Percentiles rank a stretch among this genome's conserved stretches.
Conservation (phyloP, 441 rosid genomes). For the Raphanus hybrid region DNA sequence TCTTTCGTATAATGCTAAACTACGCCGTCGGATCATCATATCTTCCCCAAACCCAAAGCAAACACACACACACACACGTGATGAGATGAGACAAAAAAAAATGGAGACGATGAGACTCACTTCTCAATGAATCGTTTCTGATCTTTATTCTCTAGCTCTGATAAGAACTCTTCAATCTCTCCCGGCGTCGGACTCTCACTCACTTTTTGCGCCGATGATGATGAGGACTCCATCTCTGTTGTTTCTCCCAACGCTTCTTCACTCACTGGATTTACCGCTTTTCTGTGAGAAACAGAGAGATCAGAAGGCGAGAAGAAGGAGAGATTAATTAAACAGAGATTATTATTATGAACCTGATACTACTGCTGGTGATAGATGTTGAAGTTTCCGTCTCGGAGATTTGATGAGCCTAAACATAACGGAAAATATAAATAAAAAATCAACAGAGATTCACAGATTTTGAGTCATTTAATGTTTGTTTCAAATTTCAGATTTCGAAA, state of each 20-base stretch:
- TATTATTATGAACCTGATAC: neutral
- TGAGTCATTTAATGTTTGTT: neutral
- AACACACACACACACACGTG: slow-evolving; percentile 13
- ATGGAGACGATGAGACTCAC: slow-evolving; percentile 44
- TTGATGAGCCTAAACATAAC: slow-evolving; percentile 26
- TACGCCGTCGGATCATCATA: neutral
- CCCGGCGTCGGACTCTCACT: slow-evolving; percentile 43
- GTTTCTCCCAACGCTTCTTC: slow-evolving; percentile 39
- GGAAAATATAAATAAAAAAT: neutral
- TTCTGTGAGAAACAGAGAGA: slow-evolving; percentile 33
- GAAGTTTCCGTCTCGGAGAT: slow-evolving; percentile 33
- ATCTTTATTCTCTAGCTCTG: slow-evolving; percentile 55
- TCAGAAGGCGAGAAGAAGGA: slow-evolving; percentile 10
- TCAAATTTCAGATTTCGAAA: slow-evolving; percentile 8
- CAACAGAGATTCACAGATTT: slow-evolving; percentile 22
- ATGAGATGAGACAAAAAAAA: neutral
- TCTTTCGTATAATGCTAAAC: neutral
- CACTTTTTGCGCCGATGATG: slow-evolving; percentile 21
- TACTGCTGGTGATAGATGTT: slow-evolving; percentile 50
- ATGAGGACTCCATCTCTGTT: slow-evolving; percentile 44
- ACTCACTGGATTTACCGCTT: slow-evolving; percentile 40
- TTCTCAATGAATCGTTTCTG: slow-evolving; percentile 67
- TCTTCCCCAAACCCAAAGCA: slow-evolving; percentile 9
- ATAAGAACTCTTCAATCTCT: slow-evolving; percentile 69
- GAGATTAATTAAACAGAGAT: neutral